Conservation (phyloP, 305 asterid genomes). For the Rubia balearica region DNA sequence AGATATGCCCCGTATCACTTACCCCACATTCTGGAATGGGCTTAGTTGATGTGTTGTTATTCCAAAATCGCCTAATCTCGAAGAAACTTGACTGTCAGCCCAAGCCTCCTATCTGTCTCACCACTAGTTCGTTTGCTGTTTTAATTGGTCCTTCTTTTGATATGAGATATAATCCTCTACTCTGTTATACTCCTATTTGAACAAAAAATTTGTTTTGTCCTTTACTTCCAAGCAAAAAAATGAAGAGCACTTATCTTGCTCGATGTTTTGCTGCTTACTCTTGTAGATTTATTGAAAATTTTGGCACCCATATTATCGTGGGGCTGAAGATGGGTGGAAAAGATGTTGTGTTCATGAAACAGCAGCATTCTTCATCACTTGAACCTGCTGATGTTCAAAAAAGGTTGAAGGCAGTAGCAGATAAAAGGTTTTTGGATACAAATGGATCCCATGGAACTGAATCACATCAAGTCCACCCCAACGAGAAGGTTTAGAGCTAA, state of each 20-base stretch:
- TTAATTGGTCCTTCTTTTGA: not conserved
- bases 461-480: constrained; percentile 38
- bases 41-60: not conserved
- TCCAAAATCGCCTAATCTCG: not conserved
- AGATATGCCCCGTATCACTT: too few species aligned
- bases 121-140: not conserved
- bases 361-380: constrained; percentile 84
- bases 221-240: not conserved
- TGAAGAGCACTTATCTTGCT: constrained; percentile 10
- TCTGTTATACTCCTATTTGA: not conserved
- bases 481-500: constrained; percentile 44
- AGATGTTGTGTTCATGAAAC: constrained; percentile 81
- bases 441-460: constrained; percentile 36
- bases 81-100: not conserved
- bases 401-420: constrained; percentile 66
- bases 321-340: constrained; percentile 97
- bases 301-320: constrained; percentile 87
- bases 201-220: not conserved
- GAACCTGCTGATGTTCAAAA: constrained; percentile 79
- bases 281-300: constrained; percentile 78
- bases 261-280: constrained; percentile 8
- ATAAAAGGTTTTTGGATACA: constrained; percentile 70
- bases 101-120: not conserved
- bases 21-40: too few species aligned
- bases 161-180: not conserved